These are phyloP conservation scores for Gracilaria vermiculophylla DNA, from an alignment of 23 red algal genomes.

Conservation along the genomic window DNA sequence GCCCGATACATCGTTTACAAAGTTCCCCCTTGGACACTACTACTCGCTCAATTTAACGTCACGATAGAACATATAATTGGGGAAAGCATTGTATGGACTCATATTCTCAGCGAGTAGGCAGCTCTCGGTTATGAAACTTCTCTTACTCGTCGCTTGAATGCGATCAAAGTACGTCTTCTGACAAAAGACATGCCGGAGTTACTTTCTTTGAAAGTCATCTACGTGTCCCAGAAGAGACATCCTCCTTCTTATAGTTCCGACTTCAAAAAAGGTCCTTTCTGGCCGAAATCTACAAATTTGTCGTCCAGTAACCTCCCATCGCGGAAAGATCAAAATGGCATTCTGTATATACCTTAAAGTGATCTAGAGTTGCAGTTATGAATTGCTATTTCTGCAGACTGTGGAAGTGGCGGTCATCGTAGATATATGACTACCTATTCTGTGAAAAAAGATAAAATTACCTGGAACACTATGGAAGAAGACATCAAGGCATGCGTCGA, in stretches of 20 bases:
- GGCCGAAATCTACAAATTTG: no score
- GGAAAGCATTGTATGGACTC: neutral
- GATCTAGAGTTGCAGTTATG: conserved; percentile 6
- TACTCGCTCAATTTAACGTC: neutral
- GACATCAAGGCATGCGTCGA: neutral
- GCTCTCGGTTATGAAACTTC: neutral
- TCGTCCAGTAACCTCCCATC: no score
- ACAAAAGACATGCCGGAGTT: neutral
- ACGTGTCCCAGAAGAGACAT: neutral
- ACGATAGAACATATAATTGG: neutral
- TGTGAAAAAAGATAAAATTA: no score
- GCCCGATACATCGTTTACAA: neutral
- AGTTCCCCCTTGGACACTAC: neutral
- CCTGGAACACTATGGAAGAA: neutral
- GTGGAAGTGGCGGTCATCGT: neutral
- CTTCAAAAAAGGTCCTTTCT: no score
- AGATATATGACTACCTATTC: neutral
- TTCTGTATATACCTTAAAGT: neutral
- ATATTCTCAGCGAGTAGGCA: neutral
- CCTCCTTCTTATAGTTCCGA: neutral
- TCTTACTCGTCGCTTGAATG: neutral
- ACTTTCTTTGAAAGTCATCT: neutral
- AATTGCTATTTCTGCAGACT: neutral
- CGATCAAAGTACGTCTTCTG: neutral
- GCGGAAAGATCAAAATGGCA: neutral